These are phyloP conservation scores for Ramularia endophylla DNA, from an alignment of 2,329 filamentous ascomycete species.

Conservation along the genomic window DNA sequence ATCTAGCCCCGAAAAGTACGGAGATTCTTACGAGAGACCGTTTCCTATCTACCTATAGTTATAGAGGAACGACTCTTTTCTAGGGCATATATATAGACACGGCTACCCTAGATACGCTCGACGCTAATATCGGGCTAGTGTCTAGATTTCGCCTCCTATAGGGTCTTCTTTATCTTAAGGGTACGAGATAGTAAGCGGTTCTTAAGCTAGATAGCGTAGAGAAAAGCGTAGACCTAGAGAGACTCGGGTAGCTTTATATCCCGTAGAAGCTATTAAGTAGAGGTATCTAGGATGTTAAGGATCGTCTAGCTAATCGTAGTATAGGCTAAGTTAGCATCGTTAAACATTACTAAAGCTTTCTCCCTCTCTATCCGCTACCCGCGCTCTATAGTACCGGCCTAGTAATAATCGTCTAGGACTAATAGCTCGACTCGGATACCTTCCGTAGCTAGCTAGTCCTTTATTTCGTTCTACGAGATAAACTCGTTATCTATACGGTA, in stretches of 20 bases:
- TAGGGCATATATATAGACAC: constrained; percentile 2
- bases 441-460: not conserved
- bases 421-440: constrained; percentile 1
- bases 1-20: not conserved
- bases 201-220: constrained; percentile 5
- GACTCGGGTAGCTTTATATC: not conserved
- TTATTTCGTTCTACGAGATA: not conserved
- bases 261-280: not conserved
- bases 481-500: constrained; percentile 4
- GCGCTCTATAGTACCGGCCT: not conserved
- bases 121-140: not conserved
- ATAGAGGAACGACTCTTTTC: not conserved
- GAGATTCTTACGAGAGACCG: constrained; percentile 2
- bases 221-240: not conserved
- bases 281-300: constrained; percentile 1
- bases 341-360: constrained; percentile 1
- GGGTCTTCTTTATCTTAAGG: constrained; percentile 5
- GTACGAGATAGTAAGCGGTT: constrained; percentile 4
- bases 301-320: not conserved
- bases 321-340: not conserved
- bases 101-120: too few species aligned
- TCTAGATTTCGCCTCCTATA: not conserved
- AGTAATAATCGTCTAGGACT: constrained; percentile 3
- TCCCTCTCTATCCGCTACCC: not conserved
- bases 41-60: too few species aligned